Evolutionary conservation across 371 early-diverging fungal species (phyloP).

Genomic region (Lichtheimia hyalospora): DNA sequence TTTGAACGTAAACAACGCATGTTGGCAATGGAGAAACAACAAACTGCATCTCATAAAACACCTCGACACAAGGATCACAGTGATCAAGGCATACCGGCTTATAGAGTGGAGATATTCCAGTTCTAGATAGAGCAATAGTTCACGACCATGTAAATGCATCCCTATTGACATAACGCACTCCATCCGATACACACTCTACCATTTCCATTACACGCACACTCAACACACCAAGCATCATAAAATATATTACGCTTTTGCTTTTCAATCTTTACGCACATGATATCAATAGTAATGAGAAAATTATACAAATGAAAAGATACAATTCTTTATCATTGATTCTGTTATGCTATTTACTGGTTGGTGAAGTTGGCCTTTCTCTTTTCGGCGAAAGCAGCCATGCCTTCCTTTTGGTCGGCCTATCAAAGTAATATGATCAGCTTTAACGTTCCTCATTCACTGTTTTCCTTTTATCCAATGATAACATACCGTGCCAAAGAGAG

Average conservation of each 20-base stretch:
- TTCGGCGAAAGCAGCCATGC: conserved; percentile 95
- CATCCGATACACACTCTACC: conserved; percentile 5
- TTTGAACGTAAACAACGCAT: conserved; percentile 50
- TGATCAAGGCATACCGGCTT: conserved; percentile 58
- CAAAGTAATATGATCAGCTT: neutral
- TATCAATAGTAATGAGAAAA: too few species aligned
- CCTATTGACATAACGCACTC: neutral
- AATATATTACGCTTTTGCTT: too few species aligned
- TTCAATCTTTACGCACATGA: too few species aligned
- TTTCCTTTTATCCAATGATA: neutral
- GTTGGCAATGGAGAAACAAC: conserved; percentile 4
- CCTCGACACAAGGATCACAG: conserved; percentile 45
- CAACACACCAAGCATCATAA: neutral
- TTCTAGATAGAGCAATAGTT: conserved; percentile 28
- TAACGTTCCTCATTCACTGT: neutral
- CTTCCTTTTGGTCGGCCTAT: conserved; percentile 94
- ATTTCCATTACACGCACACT: neutral
- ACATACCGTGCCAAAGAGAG: conserved; percentile 86
- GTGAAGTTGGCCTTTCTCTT: conserved; percentile 91
- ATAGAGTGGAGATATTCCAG: conserved; percentile 62
- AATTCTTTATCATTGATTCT: neutral
- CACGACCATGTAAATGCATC: neutral
- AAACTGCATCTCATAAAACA: conserved; percentile 16
- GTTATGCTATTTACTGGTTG: conserved; percentile 64
- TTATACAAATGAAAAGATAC: neutral